phyloP scores from a whole-genome alignment of 345 rosid genomes.

The Murraya koenigii region DNA sequence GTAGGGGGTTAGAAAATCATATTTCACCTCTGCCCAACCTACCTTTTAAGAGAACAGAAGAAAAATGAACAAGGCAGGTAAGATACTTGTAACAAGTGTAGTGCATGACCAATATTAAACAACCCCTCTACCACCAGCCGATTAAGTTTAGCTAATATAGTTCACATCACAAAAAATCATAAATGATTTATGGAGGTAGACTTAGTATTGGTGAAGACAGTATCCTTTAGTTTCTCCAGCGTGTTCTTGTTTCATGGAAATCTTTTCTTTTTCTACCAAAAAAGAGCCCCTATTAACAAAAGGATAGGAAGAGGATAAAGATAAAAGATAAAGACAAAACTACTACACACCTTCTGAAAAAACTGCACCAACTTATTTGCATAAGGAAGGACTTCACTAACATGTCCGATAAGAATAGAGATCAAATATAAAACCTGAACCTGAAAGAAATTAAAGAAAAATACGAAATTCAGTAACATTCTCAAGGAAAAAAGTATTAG shows the following conservation, averaged over 20 bases:
- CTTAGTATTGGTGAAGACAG: not conserved
- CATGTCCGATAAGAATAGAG: conserved; percentile 78
- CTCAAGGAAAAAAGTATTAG: not conserved
- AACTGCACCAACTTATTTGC: conserved; percentile 74
- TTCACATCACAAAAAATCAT: not conserved
- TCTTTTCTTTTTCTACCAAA: not conserved
- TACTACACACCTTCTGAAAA: conserved; percentile 70
- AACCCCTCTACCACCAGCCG: not conserved
- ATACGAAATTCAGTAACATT: not conserved
- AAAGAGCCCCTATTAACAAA: not conserved
- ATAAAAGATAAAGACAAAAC: not conserved
- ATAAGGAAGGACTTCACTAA: conserved; percentile 70
- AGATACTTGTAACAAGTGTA: not conserved
- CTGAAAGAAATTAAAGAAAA: conserved; percentile 43
- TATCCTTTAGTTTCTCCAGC: not conserved
- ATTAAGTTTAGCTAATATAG: not conserved
- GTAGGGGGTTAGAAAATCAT: no score
- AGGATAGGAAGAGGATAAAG: not conserved
- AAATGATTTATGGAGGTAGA: not conserved
- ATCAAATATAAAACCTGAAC: conserved; percentile 93
- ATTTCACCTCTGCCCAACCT: no score
- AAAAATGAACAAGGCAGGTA: not conserved
- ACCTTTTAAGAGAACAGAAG: not conserved
- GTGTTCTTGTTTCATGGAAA: not conserved
- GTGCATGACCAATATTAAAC: not conserved